A percentile compares a stretch with the other conserved stretches of the same genome.
These are phyloP conservation scores for Cladosporium colombiae DNA, from an alignment of 2,329 filamentous ascomycete genomes.

Conservation along the genomic window DNA sequence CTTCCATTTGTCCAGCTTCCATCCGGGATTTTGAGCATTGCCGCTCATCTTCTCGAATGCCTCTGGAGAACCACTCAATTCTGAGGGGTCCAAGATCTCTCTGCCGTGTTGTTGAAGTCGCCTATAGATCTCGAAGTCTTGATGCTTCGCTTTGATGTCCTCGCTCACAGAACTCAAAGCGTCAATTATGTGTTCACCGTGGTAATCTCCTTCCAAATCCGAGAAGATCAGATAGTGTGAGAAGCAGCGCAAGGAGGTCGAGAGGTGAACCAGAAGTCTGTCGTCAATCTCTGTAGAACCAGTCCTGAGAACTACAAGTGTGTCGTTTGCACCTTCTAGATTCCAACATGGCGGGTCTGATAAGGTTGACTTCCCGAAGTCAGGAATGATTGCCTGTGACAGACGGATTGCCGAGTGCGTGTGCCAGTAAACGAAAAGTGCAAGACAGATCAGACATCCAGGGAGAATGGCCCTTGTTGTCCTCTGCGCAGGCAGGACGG, in stretches of 20 bases:
- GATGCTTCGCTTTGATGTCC: constrained; percentile 33
- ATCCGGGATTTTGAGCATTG: constrained; percentile 22
- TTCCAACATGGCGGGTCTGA: constrained; percentile 22
- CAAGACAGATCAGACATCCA: not conserved
- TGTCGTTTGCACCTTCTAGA: constrained; percentile 44
- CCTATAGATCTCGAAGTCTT: constrained; percentile 42
- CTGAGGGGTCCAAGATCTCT: constrained; percentile 33
- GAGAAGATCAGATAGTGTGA: constrained; percentile 60
- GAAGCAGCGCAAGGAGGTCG: constrained; percentile 57
- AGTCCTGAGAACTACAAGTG: constrained; percentile 60
- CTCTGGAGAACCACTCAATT: constrained; percentile 18
- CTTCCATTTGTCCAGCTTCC: constrained; percentile 43
- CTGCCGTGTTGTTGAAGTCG: constrained; percentile 36
- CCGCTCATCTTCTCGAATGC: not conserved
- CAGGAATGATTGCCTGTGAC: not conserved
- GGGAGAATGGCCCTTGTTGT: not conserved
- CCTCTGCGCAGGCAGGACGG: not conserved
- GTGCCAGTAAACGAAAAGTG: not conserved
- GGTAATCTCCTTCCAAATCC: constrained; percentile 56
- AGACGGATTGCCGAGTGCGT: not conserved
- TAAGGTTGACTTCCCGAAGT: too few species aligned
- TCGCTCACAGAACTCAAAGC: constrained; percentile 37
- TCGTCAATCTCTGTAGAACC: constrained; percentile 58
- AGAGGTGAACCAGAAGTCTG: constrained; percentile 57
- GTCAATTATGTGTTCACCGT: constrained; percentile 42